A percentile compares a stretch with the other conserved stretches of the same genome.
Conservation (phyloP, 106 monocot species). For the Agapanthus africanus region DNA sequence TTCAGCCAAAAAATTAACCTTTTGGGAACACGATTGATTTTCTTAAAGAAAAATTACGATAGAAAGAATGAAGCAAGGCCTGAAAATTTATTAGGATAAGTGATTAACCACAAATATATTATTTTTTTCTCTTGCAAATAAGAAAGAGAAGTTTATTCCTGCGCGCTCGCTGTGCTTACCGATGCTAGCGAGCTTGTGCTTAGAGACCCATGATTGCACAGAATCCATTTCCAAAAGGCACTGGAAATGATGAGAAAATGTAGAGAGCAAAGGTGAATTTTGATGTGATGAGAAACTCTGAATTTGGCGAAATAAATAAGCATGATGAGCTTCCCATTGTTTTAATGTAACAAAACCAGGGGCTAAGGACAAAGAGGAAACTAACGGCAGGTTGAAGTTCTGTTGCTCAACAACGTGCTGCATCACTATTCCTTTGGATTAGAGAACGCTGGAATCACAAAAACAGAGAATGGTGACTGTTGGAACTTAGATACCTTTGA, state of each 20-base stretch:
- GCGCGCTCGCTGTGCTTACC: neutral
- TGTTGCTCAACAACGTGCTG: neutral
- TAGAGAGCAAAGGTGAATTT: neutral
- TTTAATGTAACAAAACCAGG: constrained; percentile 1
- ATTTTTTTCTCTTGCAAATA: neutral
- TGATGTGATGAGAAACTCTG: neutral
- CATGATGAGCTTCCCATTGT: constrained; percentile 3
- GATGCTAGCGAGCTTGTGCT: constrained; percentile 14
- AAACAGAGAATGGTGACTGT: neutral
- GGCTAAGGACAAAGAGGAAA: neutral
- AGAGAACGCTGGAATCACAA: neutral
- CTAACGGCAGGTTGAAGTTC: neutral
- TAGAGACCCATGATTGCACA: constrained; percentile 1
- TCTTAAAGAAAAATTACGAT: no score
- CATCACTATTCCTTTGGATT: neutral
- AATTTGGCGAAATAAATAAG: neutral
- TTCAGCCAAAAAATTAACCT: no score
- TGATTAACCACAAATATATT: no score
- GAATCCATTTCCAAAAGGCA: neutral
- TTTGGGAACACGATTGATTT: no score
- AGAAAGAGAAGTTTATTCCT: no score
- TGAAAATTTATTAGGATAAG: no score
- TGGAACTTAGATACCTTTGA: no score
- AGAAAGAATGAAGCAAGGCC: no score
- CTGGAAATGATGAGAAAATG: neutral